phyloP scores from a whole-genome alignment of 2,329 filamentous ascomycete species.

The Teratosphaeria epicoccoides region DNA sequence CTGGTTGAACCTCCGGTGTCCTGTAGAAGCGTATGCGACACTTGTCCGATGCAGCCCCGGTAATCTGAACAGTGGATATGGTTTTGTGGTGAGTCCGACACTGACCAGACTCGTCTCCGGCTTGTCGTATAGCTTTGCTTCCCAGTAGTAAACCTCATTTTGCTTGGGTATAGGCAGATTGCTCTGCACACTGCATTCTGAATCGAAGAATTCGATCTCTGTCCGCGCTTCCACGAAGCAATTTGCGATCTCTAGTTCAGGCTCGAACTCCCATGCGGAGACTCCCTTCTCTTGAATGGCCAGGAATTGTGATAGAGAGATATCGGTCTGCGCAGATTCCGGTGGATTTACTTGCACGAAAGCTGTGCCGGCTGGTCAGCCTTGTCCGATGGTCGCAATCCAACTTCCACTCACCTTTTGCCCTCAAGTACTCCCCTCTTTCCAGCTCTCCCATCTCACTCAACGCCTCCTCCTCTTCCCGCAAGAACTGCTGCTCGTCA shows the following conservation, averaged over 20 bases:
- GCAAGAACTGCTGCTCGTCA: slow-evolving; percentile 87
- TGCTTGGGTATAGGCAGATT: slow-evolving; percentile 96
- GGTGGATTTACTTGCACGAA: slow-evolving; percentile 91
- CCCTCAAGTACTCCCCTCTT: slow-evolving; percentile 79
- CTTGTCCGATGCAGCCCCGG: slow-evolving; percentile 92
- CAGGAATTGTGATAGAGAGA: slow-evolving; percentile 91
- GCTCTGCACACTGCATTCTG: slow-evolving; percentile 92
- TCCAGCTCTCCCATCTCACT: slow-evolving; percentile 93
- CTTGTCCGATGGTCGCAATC: slow-evolving; percentile 1
- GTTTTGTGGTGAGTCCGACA: slow-evolving; percentile 92
- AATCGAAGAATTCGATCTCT: slow-evolving; percentile 98
- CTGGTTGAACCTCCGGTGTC: slow-evolving; percentile 81
- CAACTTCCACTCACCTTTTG: slow-evolving; percentile 60
- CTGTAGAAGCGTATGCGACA: slow-evolving; percentile 80
- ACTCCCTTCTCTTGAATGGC: slow-evolving; percentile 99
- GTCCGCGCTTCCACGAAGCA: slow-evolving; percentile 95
- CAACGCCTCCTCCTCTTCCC: slow-evolving; percentile 89
- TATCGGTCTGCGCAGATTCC: slow-evolving; percentile 91
- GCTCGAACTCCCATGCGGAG: slow-evolving; percentile 99
- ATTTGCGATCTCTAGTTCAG: slow-evolving; percentile 96
- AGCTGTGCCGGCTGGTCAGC: slow-evolving; percentile 44
- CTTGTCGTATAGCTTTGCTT: slow-evolving; percentile 97
- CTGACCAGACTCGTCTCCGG: slow-evolving; percentile 77
- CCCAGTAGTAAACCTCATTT: slow-evolving; percentile 99
- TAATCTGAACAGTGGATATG: slow-evolving; percentile 86